Percentiles rank a stretch among this genome's conserved stretches.
phyloP scores from a whole-genome alignment of 139 green algal genomes.

The Nannochloris sp. region DNA sequence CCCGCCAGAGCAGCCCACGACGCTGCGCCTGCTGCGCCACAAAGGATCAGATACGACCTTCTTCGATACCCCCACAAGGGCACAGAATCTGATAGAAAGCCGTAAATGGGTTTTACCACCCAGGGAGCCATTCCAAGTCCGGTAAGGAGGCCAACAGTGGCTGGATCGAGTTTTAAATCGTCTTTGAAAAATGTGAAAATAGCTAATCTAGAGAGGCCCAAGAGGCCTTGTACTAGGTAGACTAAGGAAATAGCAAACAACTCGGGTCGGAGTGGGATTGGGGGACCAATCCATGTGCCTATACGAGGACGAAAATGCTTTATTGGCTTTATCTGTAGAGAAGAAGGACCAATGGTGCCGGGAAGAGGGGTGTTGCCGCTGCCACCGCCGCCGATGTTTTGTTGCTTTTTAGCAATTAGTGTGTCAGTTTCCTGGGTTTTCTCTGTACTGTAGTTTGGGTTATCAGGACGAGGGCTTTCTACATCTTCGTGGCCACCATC shows the following conservation, averaged over 20 bases:
- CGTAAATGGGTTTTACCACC: conserved; percentile 93
- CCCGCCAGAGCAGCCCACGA: conserved; percentile 61
- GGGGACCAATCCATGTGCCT: neutral
- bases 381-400: too few species aligned
- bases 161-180: conserved; percentile 73
- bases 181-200: conserved; percentile 92
- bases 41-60: conserved; percentile 78
- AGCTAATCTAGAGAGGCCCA: conserved; percentile 82
- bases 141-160: conserved; percentile 47
- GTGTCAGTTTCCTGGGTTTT: too few species aligned
- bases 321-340: neutral
- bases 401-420: too few species aligned
- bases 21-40: conserved; percentile 49
- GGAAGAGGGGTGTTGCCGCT: too few species aligned
- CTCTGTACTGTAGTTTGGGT: too few species aligned
- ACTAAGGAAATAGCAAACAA: conserved; percentile 40
- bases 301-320: neutral
- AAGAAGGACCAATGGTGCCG: too few species aligned
- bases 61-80: conserved; percentile 88
- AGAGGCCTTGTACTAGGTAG: conserved; percentile 94
- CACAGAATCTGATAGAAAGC: conserved; percentile 86
- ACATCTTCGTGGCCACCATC: too few species aligned
- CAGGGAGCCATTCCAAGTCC: neutral
- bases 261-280: neutral
- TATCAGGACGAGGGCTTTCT: too few species aligned